Conservation (phyloP, 2,329 filamentous ascomycete species). For the Sclerotinia spermophila region DNA sequence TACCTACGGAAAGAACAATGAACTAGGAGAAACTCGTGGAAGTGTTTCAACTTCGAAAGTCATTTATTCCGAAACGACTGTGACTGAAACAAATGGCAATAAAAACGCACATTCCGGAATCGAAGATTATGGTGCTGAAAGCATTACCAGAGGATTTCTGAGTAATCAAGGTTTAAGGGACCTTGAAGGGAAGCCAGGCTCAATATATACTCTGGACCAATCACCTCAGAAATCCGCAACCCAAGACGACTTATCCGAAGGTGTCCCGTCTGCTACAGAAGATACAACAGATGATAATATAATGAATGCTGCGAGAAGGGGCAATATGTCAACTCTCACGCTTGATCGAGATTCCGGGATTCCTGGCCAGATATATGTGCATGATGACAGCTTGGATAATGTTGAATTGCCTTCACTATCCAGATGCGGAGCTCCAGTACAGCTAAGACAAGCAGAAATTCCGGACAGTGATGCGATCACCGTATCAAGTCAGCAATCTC, state of each 20-base stretch:
- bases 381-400: neutral
- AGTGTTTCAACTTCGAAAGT: neutral
- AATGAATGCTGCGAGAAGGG: neutral
- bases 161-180: neutral
- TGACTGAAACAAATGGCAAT: neutral
- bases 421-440: neutral
- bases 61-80: neutral
- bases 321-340: neutral
- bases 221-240: neutral
- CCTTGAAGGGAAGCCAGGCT: neutral
- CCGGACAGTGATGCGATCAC: conserved; percentile 19
- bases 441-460: conserved; percentile 6
- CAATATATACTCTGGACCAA: neutral
- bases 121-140: neutral
- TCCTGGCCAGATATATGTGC: neutral
- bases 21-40: no score
- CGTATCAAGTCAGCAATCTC: conserved; percentile 10
- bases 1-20: neutral
- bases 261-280: neutral
- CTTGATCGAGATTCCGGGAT: neutral
- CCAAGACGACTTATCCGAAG: neutral
- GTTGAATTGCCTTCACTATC: neutral
- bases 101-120: neutral
- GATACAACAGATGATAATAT: neutral
- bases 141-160: neutral